Conservation (phyloP, 768 basidiomycete genomes). For the Leccinellum rugosiceps region DNA sequence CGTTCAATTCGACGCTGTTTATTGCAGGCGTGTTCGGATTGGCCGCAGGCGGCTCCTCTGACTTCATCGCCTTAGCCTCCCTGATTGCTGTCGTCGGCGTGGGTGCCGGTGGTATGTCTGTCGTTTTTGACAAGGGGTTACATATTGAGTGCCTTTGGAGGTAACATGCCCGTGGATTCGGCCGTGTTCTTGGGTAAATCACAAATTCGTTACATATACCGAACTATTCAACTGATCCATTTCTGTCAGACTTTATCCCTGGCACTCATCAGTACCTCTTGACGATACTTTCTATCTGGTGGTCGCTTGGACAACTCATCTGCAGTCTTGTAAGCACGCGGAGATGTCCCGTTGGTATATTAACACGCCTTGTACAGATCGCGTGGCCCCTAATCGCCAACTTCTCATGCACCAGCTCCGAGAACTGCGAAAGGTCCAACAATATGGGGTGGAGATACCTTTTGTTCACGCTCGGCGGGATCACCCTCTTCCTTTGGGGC, state of each 20-base stretch:
- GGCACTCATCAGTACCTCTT: slow-evolving; percentile 56
- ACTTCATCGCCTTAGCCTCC: slow-evolving; percentile 47
- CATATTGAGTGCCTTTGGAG: slow-evolving; percentile 10
- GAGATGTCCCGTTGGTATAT: neutral
- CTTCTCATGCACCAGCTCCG: slow-evolving; percentile 43
- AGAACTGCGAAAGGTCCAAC: slow-evolving; percentile 37
- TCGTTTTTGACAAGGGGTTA: neutral
- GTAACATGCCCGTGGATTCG: slow-evolving; percentile 56
- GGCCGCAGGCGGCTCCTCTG: slow-evolving; percentile 43
- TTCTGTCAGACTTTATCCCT: slow-evolving; percentile 46
- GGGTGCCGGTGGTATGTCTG: slow-evolving; percentile 44
- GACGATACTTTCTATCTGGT: slow-evolving; percentile 57
- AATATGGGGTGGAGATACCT: slow-evolving; percentile 70
- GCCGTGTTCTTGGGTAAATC: slow-evolving; percentile 47
- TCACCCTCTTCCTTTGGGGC: slow-evolving; percentile 51
- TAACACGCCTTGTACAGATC: slow-evolving; percentile 31
- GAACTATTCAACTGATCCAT: slow-evolving; percentile 2
- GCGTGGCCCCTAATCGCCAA: slow-evolving; percentile 61
- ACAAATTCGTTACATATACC: neutral
- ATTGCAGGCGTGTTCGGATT: slow-evolving; percentile 53
- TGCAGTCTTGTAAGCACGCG: slow-evolving; percentile 39
- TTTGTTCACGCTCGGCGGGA: slow-evolving; percentile 48
- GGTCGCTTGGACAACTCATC: slow-evolving; percentile 54
- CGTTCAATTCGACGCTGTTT: slow-evolving; percentile 54
- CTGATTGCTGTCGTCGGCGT: slow-evolving; percentile 44